A percentile compares a stretch with the other conserved stretches of the same genome.
Evolutionary conservation across 495 filamentous ascomycete genomes (phyloP).

Genomic region (Penicillium canariense): DNA sequence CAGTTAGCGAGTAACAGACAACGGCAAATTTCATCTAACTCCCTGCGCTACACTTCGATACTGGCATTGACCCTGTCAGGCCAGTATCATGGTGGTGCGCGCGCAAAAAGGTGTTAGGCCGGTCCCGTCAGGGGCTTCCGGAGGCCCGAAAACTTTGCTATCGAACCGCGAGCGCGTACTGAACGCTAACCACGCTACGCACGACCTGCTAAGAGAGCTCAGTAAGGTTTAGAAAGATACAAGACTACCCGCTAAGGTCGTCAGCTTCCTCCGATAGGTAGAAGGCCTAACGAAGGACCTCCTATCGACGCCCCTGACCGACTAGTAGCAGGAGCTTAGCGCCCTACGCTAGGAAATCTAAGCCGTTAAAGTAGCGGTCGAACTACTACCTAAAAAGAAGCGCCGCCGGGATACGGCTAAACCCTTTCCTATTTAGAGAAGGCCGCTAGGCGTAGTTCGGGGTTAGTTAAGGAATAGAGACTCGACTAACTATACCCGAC

Average conservation of each 20-base stretch:
- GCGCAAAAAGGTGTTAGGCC: background rate
- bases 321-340: background rate
- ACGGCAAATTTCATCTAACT: background rate
- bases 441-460: too few relatives aligned
- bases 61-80: background rate
- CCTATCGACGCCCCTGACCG: background rate
- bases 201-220: background rate
- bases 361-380: background rate
- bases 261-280: background rate
- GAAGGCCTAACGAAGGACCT: background rate
- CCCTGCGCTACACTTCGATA: background rate
- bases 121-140: background rate
- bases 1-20: background rate
- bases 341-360: background rate
- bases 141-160: background rate
- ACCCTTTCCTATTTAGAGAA: background rate
- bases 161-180: too few relatives aligned
- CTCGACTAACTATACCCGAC: too few relatives aligned
- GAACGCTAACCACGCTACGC: background rate
- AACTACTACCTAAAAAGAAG: background rate
- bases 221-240: background rate
- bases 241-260: too few relatives aligned
- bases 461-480: too few relatives aligned
- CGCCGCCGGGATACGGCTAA: too few relatives aligned
- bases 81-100: background rate